Evolutionary conservation across 2,329 filamentous ascomycete species (phyloP).

Genomic region (Exophiala dermatitidis): DNA sequence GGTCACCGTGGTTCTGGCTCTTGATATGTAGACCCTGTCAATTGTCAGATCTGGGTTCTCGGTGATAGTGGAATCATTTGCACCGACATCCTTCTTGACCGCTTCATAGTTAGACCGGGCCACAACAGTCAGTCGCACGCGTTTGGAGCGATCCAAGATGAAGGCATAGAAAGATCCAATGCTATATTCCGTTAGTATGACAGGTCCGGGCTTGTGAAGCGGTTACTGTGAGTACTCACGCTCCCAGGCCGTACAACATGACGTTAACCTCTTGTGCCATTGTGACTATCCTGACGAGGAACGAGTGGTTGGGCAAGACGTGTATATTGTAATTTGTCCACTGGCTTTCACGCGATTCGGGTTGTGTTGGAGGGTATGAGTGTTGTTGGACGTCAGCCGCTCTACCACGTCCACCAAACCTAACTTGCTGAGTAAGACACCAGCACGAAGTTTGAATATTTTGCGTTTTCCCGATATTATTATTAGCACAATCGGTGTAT

Average conservation of each 20-base stretch:
- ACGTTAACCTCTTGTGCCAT: conserved; percentile 36
- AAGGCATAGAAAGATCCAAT: conserved; percentile 55
- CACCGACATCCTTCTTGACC: conserved; percentile 35
- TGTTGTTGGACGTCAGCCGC: too few species aligned
- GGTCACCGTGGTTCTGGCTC: conserved; percentile 38
- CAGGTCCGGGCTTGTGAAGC: neutral
- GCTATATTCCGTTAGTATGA: conserved; percentile 29
- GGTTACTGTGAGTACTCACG: conserved; percentile 36
- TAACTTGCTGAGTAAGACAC: too few species aligned
- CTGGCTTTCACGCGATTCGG: too few species aligned
- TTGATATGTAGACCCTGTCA: conserved; percentile 38
- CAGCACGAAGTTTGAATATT: too few species aligned
- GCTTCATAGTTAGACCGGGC: conserved; percentile 43
- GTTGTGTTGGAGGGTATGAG: too few species aligned
- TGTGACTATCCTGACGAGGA: neutral
- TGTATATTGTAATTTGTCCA: neutral
- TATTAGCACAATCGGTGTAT: too few species aligned
- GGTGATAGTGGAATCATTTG: neutral
- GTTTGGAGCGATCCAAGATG: conserved; percentile 40
- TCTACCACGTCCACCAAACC: too few species aligned
- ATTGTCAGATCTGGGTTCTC: neutral
- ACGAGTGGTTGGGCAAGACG: neutral
- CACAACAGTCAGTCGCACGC: conserved; percentile 38
- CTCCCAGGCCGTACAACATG: conserved; percentile 49
- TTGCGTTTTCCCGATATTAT: too few species aligned